Base-by-base conservation (phyloP, 805 yeast species). In the Candida sithepensis region DNA sequence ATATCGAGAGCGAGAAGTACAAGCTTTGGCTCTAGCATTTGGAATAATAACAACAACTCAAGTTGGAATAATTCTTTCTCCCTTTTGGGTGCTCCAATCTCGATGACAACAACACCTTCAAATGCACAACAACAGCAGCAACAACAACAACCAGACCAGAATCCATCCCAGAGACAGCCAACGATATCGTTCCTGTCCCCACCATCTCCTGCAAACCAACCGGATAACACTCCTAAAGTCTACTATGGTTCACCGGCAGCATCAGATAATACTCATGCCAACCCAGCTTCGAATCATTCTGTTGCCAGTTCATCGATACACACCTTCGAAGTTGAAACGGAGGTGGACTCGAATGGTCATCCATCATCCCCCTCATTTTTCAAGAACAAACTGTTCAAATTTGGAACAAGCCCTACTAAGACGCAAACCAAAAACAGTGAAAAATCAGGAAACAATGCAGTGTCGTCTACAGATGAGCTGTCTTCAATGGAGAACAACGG, bases 351-450 rank as follows among this genome's bases (percentile, higher is more conserved):
- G 24, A 49, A 41, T 30, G 45, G 42, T n/a, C 52, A 47, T 13
- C 52, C 58, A n/a, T 46, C 64, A 2, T 67, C 74, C 3, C 72
- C 73, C 8, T 66, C 71, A 7, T 67, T 71, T 39, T 64, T 71
- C 56, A 66, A 65, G 41, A 63, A 60, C 44, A 63, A 60, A 38
- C 55, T 71, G 19, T 68, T 69, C 52, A 59, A 66, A 39, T 67
- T 71, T 54, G 74, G 75, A 9, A 47, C 61, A 2, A 60, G 65
- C 33, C 71, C 71, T 3, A 63, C 66, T 4, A 66, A 65, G 41
- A 48, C 54, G 2, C 41, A 42, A 3, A 58, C 63, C 1, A 61
- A 60, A 46, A 48, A 43, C 19, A 57, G 57, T 37, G 62, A 57
- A 26, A 55, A 51, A 24, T 57, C 61, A 1, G 42, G 42, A 5